These are phyloP conservation scores for Lentinus tigrinus DNA, from an alignment of 768 basidiomycete genomes.

Conservation along the genomic window DNA sequence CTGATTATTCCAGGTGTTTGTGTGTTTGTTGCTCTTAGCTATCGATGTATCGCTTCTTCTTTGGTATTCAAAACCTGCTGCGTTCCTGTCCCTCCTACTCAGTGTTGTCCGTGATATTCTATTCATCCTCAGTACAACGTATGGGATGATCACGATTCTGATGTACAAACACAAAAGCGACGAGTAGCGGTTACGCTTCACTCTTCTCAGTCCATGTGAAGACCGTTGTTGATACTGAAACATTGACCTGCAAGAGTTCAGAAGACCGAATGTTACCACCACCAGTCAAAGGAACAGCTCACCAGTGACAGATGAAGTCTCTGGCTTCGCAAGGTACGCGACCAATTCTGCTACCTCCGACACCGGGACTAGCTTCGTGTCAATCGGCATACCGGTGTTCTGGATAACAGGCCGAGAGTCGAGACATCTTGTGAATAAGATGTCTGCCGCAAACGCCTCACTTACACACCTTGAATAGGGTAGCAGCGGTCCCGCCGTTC, in stretches of 20 bases:
- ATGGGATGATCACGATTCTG: too few species aligned
- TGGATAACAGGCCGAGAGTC: not conserved
- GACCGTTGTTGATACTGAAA: not conserved
- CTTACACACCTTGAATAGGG: not conserved
- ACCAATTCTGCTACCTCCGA: slow-evolving; percentile 11
- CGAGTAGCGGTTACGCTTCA: too few species aligned
- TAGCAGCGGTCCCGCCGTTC: not conserved
- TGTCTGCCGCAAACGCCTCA: not conserved
- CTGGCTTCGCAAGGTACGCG: slow-evolving; percentile 17
- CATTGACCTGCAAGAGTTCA: not conserved
- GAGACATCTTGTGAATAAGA: not conserved
- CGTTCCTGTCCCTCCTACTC: too few species aligned
- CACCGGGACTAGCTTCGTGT: not conserved
- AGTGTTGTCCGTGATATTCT: too few species aligned
- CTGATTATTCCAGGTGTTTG: too few species aligned
- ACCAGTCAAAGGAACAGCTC: not conserved
- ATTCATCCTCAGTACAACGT: too few species aligned
- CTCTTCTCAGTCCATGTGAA: not conserved
- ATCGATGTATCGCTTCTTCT: too few species aligned
- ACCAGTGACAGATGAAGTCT: slow-evolving; percentile 18
- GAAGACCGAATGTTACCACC: not conserved
- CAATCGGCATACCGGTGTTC: not conserved
- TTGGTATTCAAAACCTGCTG: too few species aligned
- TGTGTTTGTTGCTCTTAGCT: too few species aligned
- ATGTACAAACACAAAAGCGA: too few species aligned